Base-by-base conservation (phyloP, 1,284 basidiomycete genomes). In the Malassezia cuniculi region DNA sequence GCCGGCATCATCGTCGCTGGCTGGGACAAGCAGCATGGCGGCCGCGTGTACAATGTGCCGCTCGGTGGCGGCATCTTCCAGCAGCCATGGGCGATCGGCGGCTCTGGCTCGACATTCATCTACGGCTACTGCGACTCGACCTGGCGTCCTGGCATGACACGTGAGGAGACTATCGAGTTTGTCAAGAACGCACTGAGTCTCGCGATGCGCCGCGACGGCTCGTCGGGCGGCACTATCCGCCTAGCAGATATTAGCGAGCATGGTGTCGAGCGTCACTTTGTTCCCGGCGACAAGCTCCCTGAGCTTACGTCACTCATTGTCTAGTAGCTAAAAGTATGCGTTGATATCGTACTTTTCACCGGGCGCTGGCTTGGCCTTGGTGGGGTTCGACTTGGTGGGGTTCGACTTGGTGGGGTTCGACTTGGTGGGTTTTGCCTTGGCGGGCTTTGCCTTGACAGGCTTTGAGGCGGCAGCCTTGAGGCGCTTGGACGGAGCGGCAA, bases 41-140 rank as follows among this genome's bases (percentile, higher is more conserved):
- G 89, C 0, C 82, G 81, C 48, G 90, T 97, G 28, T 97, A 86
- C 72, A 95, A 94, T 68, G 85, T 62, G 11, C 55, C 60, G 6
- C 47, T 64, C 2, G 59, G 57, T 17, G 62, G 58, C 6, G 60
- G 56, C n/a, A 40, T 57, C 10, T 61, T 66, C 36, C 48, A 65
- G 39, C 55, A 60, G 33, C 59, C 61, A 1, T 62, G 57, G 60
- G 60, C 60, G 1, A 61, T 64, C 31, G 60, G 63, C 14, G 55
- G 85, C 22, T 93, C 86, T 39, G 93, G 93, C 11, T 94, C 87
- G 28, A 85, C 87, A 9, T 99, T 95, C 68, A 87, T 97, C 14
- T 97, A 97, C 65, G 93, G 90, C 33, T 97, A 93, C 71, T 97
- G 93, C 66, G 93, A 99, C 69, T 85, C 93, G 20, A 95, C 86